Evolutionary conservation across 805 yeast genomes (phyloP), one percentile per base, ranked within the genome.

Genomic region (Lipomyces japonicus): DNA sequence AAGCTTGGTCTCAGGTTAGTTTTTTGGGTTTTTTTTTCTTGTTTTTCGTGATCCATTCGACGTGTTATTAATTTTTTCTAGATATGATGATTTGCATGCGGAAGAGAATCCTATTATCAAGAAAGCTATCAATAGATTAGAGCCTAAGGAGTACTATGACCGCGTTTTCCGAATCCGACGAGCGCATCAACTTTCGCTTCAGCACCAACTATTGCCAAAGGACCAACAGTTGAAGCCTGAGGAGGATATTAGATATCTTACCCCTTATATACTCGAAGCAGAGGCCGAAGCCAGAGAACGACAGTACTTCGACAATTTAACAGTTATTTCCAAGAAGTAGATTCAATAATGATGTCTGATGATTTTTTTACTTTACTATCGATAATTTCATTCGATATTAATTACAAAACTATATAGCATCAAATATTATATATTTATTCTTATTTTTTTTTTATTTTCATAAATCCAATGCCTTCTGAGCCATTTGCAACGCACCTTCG

Each of bases 251-350:
- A 85, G 85, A 62, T 90, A 89, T 75, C 77, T 93, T 67, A 71
- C 86, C 53, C 97, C 96, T 62, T 86, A 85, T 75, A 75, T 93
- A 56, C 78, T 90, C 66, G 97, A 93, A 76, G 95, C 91, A 55
- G 97, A 93, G 76, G 87, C 86, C 63, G 97, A 87, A 71, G 84
- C 82, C 43, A 75, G 78, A 58, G 98, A 93, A 77, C 88, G 84
- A 74, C 82, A 77, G 56, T 93, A 84, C 66, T 81, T 93, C 66
- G 95, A 93, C 77, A 84, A 86, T 77, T 75, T 87, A 61, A 73
- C 63, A 49, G 71, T 75, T 51, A 6, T 30, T n/a, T 30, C 35
- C 39, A 44, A 45, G 47, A 43, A 50, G 46, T 44, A 50, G 40
- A 37, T 12, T 9, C 9, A 41, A 7, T n/a, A n/a, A n/a, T n/a